Evolutionary conservation across 305 asterid genomes (phyloP), one percentile per base, ranked within the genome.

Genomic region (Solanum hybrid): DNA sequence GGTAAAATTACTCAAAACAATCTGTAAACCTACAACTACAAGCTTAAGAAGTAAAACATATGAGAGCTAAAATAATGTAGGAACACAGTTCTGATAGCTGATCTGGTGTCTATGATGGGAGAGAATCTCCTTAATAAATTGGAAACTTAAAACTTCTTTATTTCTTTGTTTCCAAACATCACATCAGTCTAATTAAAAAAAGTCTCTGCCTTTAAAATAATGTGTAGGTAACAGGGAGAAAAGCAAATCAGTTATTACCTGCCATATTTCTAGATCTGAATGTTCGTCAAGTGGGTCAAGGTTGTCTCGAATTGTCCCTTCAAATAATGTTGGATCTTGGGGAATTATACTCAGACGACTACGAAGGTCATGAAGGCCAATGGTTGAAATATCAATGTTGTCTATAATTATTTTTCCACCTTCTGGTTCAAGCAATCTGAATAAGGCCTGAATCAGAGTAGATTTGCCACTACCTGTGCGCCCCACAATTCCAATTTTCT

Each of bases 391-490:
- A 93, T 96, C 98, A 90, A 98, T 95, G 91, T 89, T 90, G 94
- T 98, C 99, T 31, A 98, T 98, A 36, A 96, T 91, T 91, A 98
- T 98, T 91, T 93, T 94, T 78, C 99, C 99, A 88, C 93, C 95
- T 37, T 93, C 96, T 31, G 99, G 99, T 93, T 98, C 99, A 87
- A 96, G 93, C 94, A 96, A 91, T 79, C 99, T 95, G 90, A 98
- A 98, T 75, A 98, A 94, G 36, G 99, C 99, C 92, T 98, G 99
- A 89, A 98, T 98, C 94, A 98, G 89, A 78, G 99, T 98, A 71
- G 99, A 96, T 93, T 98, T 98, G 31, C 99, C 99, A 90, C 99
- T 98, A 91, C 99, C 99, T 78, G 99, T 98, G 71, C 99, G 99
- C 42, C 99, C 99, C 90, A 98, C 99, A 87, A 98, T 98, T 91